phyloP scores from a whole-genome alignment of 164 flowering plant genomes.

The Chimonanthus salicifolius region DNA sequence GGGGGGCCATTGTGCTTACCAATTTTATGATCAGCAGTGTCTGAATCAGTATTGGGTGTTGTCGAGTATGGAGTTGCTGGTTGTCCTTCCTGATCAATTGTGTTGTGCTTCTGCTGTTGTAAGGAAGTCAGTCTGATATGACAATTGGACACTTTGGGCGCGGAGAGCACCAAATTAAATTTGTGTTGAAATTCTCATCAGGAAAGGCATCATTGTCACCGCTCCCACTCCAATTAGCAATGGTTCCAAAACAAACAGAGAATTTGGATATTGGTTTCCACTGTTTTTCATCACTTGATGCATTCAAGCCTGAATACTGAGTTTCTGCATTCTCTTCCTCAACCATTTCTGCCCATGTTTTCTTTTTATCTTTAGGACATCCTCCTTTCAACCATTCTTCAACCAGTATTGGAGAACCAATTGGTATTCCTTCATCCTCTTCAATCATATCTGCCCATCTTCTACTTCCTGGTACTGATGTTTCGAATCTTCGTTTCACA shows the following conservation, averaged over 20 bases:
- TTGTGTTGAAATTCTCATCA: conserved; percentile 39
- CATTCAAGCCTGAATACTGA: neutral
- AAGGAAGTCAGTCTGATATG: conserved; percentile 13
- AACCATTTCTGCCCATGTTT: conserved; percentile 76
- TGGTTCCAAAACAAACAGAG: conserved; percentile 6
- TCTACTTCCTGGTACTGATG: neutral
- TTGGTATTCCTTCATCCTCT: conserved; percentile 1
- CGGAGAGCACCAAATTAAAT: conserved; percentile 20
- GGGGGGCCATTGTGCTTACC: conserved; percentile 1
- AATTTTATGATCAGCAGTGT: neutral
- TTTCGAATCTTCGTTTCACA: conserved; percentile 10
- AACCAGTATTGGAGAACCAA: neutral
- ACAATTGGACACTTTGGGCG: neutral
- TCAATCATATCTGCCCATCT: conserved; percentile 6
- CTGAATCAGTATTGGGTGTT: neutral
- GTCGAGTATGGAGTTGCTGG: neutral
- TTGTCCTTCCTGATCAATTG: conserved; percentile 20
- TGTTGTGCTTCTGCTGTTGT: conserved; percentile 18
- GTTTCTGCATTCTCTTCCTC: conserved; percentile 37
- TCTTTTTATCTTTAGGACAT: conserved; percentile 17
- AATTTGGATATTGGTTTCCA: conserved; percentile 3
- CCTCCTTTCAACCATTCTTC: conserved; percentile 1
- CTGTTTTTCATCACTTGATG: neutral
- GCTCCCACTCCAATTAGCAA: conserved; percentile 3
- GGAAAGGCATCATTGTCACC: conserved; percentile 17